phyloP scores from a whole-genome alignment of 148 eudicot genomes.

The Nepenthes mirabilis region DNA sequence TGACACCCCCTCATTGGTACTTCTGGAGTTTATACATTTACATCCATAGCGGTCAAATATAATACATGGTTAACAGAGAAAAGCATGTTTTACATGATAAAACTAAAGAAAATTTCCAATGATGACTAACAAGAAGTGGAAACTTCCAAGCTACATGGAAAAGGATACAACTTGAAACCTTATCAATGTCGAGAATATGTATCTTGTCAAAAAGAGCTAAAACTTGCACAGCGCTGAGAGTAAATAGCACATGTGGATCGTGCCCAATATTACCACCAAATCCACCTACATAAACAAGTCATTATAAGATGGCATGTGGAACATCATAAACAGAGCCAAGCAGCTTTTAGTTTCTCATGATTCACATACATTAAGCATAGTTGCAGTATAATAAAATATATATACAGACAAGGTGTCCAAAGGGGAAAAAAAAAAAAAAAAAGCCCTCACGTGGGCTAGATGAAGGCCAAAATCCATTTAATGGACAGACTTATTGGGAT shows the following conservation, averaged over 20 bases:
- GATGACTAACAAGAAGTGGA: background rate
- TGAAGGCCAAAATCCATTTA: too few relatives aligned
- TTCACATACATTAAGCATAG: background rate
- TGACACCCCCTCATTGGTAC: too few relatives aligned
- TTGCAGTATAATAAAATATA: too few relatives aligned
- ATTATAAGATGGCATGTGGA: conserved; percentile 4
- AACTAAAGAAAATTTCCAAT: too few relatives aligned
- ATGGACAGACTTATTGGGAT: too few relatives aligned
- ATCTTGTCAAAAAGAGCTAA: conserved; percentile 77
- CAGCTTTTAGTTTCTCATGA: background rate
- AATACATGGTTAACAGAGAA: background rate
- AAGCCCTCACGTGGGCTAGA: too few relatives aligned
- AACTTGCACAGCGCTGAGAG: conserved; percentile 91
- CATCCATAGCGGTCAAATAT: too few relatives aligned
- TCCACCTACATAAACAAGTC: conserved; percentile 48
- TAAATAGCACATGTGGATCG: conserved; percentile 79
- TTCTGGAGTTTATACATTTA: too few relatives aligned
- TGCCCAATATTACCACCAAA: conserved; percentile 93
- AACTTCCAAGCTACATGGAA: conserved; percentile 1
- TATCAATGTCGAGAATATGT: conserved; percentile 54
- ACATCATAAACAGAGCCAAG: background rate
- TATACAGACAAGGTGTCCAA: too few relatives aligned
- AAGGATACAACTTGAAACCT: conserved; percentile 88
- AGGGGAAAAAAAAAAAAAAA: too few relatives aligned
- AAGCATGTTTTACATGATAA: background rate